These are phyloP conservation scores for Tolypocladium album DNA, from an alignment of 2,329 filamentous ascomycete species.

Conservation along the genomic window DNA sequence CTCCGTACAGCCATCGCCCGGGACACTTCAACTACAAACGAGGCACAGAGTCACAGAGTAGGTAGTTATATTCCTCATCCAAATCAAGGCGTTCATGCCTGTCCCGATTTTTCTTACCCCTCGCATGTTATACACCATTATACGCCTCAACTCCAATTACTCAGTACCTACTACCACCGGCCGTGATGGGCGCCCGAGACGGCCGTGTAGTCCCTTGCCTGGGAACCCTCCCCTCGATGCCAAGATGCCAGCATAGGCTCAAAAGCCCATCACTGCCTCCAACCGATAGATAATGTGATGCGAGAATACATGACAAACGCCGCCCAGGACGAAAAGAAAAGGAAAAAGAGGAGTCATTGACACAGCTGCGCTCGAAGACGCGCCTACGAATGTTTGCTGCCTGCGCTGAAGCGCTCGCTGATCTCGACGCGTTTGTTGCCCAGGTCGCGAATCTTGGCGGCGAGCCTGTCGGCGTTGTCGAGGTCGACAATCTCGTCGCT, in stretches of 20 bases:
- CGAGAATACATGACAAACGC: background rate
- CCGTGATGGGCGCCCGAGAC: background rate
- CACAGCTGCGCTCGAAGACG: slow-evolving; percentile 1
- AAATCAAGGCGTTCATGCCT: too few species aligned
- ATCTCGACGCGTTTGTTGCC: slow-evolving; percentile 55
- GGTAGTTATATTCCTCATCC: too few species aligned
- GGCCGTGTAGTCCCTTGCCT: background rate
- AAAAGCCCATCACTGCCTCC: background rate
- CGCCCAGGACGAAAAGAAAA: background rate
- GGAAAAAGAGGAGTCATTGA: background rate
- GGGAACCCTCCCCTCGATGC: background rate
- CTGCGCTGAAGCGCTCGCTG: slow-evolving; percentile 32
- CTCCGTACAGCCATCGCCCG: background rate
- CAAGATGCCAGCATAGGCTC: background rate
- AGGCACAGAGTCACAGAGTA: too few species aligned
- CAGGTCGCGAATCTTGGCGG: slow-evolving; percentile 60
- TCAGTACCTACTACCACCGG: background rate
- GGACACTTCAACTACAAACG: background rate
- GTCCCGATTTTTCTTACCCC: background rate
- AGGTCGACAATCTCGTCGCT: slow-evolving; percentile 75
- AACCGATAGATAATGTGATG: background rate
- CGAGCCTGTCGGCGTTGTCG: slow-evolving; percentile 54
- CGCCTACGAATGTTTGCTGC: slow-evolving; percentile 1
- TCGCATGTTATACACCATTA: background rate
- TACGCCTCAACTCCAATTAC: background rate